Percentiles rank a stretch among this genome's conserved stretches.
These are phyloP conservation scores for Globisporangium perplexum DNA, from an alignment of 352 stramenopile genomes.

Conservation along the genomic window DNA sequence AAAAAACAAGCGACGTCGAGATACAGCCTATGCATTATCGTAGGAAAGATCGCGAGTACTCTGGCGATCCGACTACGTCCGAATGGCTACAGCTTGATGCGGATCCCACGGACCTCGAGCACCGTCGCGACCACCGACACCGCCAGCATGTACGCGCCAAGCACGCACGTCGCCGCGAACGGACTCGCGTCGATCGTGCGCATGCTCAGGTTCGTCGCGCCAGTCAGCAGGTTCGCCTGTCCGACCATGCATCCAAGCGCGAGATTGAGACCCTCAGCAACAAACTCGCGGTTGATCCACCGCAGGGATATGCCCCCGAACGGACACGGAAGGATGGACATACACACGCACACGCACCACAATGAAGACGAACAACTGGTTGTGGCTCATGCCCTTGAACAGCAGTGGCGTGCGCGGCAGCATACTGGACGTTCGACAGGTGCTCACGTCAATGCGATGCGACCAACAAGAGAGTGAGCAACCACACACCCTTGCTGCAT, in stretches of 20 bases:
- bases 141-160: constrained; percentile 59
- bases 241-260: no score
- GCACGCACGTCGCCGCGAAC: constrained; percentile 29
- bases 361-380: constrained; percentile 84
- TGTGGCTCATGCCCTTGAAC: constrained; percentile 70
- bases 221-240: constrained; percentile 76
- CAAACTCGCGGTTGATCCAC: neutral
- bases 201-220: constrained; percentile 75
- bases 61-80: neutral
- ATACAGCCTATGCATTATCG: neutral
- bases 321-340: no score
- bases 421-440: constrained; percentile 25
- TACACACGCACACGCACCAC: constrained; percentile 45
- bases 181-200: constrained; percentile 64
- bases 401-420: constrained; percentile 56
- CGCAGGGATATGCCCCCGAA: neutral
- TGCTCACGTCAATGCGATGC: no score
- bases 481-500: no score
- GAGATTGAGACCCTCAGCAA: neutral
- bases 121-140: constrained; percentile 49
- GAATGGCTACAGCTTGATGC: constrained; percentile 49
- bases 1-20: neutral
- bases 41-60: neutral
- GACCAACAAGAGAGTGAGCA: no score
- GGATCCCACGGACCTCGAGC: constrained; percentile 44